Evolutionary conservation across 2,329 filamentous ascomycete genomes (phyloP), one percentile per base, ranked within the genome.

Genomic region (Fusarium sp.): DNA sequence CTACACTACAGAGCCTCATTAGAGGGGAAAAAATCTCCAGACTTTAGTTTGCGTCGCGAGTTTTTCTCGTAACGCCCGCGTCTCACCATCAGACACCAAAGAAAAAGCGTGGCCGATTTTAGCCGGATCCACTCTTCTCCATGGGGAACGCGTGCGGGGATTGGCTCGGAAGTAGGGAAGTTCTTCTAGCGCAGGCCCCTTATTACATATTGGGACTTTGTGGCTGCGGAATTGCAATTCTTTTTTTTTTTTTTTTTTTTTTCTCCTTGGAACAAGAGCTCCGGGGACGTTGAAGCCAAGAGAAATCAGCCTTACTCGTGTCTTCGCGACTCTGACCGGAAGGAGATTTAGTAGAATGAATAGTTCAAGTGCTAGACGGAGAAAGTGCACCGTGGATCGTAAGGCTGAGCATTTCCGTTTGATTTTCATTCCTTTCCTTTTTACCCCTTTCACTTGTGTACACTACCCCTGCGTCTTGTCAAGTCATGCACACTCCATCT

Each of bases 121-220:
- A 60, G 26, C 54, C 55, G 60, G 35, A 6, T 67, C 64, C 64
- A 67, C 64, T 63, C 48, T 37, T 62, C 45, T 56, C 64, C 64
- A 63, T 63, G 64, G 56, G 64, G 64, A 67, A 67, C 48, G n/a
- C 44, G 56, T 68, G 63, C 44, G 64, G 63, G 63, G 64, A 67
- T 67, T 67, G 64, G 64, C 38, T 68, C 64, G 49, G n/a, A 35
- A 45, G n/a, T n/a, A 40, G 26, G 27, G 40, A 35, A 20, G 11
- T 18, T 12, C 26, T 60, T 62, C 45, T 52, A 53, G 59, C 23
- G 17, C 10, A 9, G 1, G 27, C 45, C 42, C 64, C 48, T 60
- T 62, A 67, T 67, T 67, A 67, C 48, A 63, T 63, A 63, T 33
- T 32, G 23, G 32, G 33, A 18, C 11, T 42, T 33, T 23, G 38